Evolutionary conservation across 257 asterid species (phyloP), one percentile per base, ranked within the genome.

Genomic region (Datura wrightii): DNA sequence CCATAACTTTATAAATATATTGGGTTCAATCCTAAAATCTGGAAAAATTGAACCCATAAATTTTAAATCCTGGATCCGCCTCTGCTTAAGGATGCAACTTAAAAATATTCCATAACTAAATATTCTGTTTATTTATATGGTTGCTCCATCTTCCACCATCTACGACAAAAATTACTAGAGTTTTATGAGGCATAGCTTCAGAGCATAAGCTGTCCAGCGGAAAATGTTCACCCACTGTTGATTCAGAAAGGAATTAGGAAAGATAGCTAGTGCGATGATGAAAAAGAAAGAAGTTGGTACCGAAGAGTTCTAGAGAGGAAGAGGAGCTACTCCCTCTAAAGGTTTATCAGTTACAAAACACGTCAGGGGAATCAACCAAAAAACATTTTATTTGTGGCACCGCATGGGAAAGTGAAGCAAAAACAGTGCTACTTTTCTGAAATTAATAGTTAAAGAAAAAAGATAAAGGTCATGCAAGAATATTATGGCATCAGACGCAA

Each of bases 221-320:
- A 59, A 59, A 24, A 59, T 9, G 15, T 62, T 1, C 69, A 9
- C 10, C 41, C 69, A 24, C 41, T 6, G 1, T 10, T 24, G 41
- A 62, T 62, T 62, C 69, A 74, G 60, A 24, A 74, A 48, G 60
- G 19, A 74, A 74, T 11, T 48, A 48, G 24, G 81, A 48, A 46
- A 48, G 44, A 13, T 11, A 74, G 60, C 81, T 19, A 76, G 46
- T 74, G 42, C n/a, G 13, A 76, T 34, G 46, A 48, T 4, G 62
- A 76, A 76, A 76, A 48, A 36, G 82, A 76, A 50, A 76, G 82
- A 31, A 76, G 44, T 6, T 52, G 62, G 62, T 14, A 3, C 8
- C 31, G 39, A 31, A 2, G 62, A 76, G 59, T 76, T 76, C 82
- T 52, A 16, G 46, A 3, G 11, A 50, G 46, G 82, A 50, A 46